Evolutionary conservation across 2,329 filamentous ascomycete genomes (phyloP).

Genomic region (Penicillium hesseltinei): DNA sequence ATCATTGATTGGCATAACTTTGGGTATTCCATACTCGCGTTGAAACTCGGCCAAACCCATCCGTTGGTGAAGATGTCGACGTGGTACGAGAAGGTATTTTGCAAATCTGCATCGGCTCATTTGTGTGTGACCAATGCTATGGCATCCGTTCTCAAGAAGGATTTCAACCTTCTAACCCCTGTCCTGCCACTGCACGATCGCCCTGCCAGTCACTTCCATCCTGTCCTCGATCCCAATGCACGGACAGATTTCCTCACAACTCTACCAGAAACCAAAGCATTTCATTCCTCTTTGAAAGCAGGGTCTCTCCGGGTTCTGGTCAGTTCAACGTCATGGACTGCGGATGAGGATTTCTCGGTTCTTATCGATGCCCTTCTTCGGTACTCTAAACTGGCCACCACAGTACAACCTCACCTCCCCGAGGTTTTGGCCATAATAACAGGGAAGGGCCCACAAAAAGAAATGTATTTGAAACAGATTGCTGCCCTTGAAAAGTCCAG

Average conservation of each 20-base stretch:
- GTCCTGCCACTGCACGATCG: conserved; percentile 80
- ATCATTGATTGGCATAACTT: conserved; percentile 99
- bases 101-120: conserved; percentile 67
- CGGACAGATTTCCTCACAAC: conserved; percentile 61
- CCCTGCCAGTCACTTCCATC: conserved; percentile 78
- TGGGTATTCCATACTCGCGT: conserved; percentile 84
- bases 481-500: conserved; percentile 58
- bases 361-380: conserved; percentile 76
- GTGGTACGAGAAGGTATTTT: conserved; percentile 72
- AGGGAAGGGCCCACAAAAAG: conserved; percentile 83
- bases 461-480: conserved; percentile 69
- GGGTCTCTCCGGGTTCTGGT: conserved; percentile 69
- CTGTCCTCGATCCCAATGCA: conserved; percentile 53
- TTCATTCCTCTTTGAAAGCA: conserved; percentile 59
- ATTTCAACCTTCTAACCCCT: conserved; percentile 64
- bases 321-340: conserved; percentile 95
- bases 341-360: conserved; percentile 90
- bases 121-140: conserved; percentile 90
- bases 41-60: conserved; percentile 62
- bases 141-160: conserved; percentile 66
- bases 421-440: conserved; percentile 85
- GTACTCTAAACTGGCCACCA: conserved; percentile 61
- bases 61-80: conserved; percentile 75
- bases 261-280: conserved; percentile 62
- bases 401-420: conserved; percentile 53